Percentiles rank a stretch among this genome's conserved stretches.
These are phyloP conservation scores for Neospora caninum DNA, from an alignment of 169 alveolate genomes.

Conservation along the genomic window DNA sequence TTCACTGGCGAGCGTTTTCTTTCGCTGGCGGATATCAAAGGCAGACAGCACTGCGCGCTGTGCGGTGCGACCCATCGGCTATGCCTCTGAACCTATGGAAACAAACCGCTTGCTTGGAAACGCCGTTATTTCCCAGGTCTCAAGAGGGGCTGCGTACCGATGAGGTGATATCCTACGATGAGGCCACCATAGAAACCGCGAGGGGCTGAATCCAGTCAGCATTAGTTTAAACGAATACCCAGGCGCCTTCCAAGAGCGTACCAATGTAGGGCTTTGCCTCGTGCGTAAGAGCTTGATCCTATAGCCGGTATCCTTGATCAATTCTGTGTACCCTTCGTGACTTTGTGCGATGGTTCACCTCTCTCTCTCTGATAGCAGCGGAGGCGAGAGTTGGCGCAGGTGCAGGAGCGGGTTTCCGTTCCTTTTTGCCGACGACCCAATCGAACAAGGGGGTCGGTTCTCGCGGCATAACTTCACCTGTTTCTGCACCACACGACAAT, in stretches of 20 bases:
- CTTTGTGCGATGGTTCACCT: neutral
- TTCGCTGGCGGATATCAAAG: no score
- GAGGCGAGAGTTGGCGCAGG: neutral
- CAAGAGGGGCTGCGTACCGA: constrained; percentile 29
- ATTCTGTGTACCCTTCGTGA: neutral
- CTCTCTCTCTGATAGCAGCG: neutral
- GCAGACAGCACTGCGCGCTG: neutral
- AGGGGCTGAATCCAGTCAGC: constrained; percentile 34
- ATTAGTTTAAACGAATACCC: neutral
- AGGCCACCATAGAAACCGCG: constrained; percentile 65
- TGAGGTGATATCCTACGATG: constrained; percentile 47
- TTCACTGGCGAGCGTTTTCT: no score
- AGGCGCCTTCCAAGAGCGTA: neutral
- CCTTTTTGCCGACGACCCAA: neutral
- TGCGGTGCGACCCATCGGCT: neutral
- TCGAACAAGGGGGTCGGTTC: neutral
- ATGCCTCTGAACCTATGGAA: neutral
- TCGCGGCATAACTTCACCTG: constrained; percentile 59
- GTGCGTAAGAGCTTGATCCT: constrained; percentile 5
- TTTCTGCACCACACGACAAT: neutral
- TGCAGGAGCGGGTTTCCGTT: neutral
- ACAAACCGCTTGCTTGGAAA: neutral
- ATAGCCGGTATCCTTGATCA: neutral
- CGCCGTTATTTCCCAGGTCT: neutral
- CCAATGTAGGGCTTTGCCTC: constrained; percentile 32